These are phyloP conservation scores for Adenanthera pavonina DNA, from an alignment of 306 rosid genomes.

Conservation along the genomic window DNA sequence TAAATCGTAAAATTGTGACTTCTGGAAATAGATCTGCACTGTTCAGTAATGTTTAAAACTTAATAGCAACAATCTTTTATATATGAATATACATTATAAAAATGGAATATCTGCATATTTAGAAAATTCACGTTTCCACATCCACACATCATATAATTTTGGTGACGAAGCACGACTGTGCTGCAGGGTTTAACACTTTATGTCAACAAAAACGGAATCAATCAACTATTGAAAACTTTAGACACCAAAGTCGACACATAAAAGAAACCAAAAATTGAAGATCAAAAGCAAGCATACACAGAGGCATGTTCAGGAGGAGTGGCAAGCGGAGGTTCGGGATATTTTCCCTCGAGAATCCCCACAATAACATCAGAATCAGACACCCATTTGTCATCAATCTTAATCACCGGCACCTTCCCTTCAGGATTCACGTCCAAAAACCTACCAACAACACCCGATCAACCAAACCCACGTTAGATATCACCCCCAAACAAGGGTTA, in stretches of 20 bases:
- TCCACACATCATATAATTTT: background rate
- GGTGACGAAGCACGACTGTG: background rate
- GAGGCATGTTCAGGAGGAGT: constrained; percentile 71
- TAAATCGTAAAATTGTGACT: background rate
- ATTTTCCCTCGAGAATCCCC: constrained; percentile 68
- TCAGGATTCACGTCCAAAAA: constrained; percentile 73
- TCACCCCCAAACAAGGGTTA: background rate
- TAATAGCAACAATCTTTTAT: background rate
- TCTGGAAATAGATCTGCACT: background rate
- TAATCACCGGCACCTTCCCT: constrained; percentile 84
- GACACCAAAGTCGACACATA: background rate
- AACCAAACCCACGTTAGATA: background rate
- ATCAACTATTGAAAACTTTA: background rate
- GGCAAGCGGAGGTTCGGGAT: constrained; percentile 67
- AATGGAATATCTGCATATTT: background rate
- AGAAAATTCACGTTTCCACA: background rate
- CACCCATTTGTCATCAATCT: constrained; percentile 83
- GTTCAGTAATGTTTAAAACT: background rate
- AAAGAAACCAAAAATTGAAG: background rate
- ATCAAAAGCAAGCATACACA: constrained; percentile 59
- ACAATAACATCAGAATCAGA: constrained; percentile 90
- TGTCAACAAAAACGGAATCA: background rate
- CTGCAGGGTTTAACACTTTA: background rate
- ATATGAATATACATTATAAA: background rate
- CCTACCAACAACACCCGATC: constrained; percentile 50